phyloP scores from a whole-genome alignment of 106 monocot species.

The Dendrobium huoshanense region DNA sequence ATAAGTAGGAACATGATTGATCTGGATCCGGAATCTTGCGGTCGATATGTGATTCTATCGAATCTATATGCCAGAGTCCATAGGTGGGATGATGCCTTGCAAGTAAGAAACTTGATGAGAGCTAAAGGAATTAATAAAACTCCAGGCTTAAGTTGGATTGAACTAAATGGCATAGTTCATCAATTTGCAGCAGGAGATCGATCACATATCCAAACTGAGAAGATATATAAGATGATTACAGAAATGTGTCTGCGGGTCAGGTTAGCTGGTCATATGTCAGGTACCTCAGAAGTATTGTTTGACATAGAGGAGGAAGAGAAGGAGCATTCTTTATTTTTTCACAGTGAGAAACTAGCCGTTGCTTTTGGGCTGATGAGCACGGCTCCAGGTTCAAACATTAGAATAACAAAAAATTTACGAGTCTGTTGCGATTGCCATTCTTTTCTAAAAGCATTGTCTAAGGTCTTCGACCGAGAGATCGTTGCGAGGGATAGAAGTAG shows the following conservation, averaged over 20 bases:
- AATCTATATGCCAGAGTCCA: slow-evolving; percentile 27
- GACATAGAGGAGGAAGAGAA: slow-evolving; percentile 47
- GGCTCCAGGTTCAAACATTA: slow-evolving; percentile 21
- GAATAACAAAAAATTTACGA: slow-evolving; percentile 39
- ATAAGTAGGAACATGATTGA: slow-evolving; percentile 18
- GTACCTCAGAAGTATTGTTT: slow-evolving; percentile 24
- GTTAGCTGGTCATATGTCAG: slow-evolving; percentile 10
- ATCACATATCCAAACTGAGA: slow-evolving; percentile 23
- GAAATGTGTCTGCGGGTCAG: slow-evolving; percentile 26
- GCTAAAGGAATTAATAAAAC: slow-evolving; percentile 18
- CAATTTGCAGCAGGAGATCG: slow-evolving; percentile 39
- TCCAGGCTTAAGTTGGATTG: slow-evolving; percentile 47
- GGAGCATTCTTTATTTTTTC: slow-evolving; percentile 25
- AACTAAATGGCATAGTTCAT: slow-evolving; percentile 27
- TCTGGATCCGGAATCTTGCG: slow-evolving; percentile 22
- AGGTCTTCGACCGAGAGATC: slow-evolving; percentile 23
- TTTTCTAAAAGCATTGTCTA: slow-evolving; percentile 31
- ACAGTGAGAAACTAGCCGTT: slow-evolving; percentile 42
- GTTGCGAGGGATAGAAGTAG: slow-evolving; percentile 32
- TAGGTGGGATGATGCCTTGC: slow-evolving; percentile 34
- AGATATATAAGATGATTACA: slow-evolving; percentile 31
- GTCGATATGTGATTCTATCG: slow-evolving; percentile 32
- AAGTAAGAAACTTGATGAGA: slow-evolving; percentile 27
- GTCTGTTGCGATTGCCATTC: slow-evolving; percentile 43
- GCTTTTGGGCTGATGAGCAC: slow-evolving; percentile 36